Percentiles rank a stretch among this genome's conserved stretches.
Conservation (phyloP, 2,329 filamentous ascomycete species). For the Sclerotinia borealis region DNA sequence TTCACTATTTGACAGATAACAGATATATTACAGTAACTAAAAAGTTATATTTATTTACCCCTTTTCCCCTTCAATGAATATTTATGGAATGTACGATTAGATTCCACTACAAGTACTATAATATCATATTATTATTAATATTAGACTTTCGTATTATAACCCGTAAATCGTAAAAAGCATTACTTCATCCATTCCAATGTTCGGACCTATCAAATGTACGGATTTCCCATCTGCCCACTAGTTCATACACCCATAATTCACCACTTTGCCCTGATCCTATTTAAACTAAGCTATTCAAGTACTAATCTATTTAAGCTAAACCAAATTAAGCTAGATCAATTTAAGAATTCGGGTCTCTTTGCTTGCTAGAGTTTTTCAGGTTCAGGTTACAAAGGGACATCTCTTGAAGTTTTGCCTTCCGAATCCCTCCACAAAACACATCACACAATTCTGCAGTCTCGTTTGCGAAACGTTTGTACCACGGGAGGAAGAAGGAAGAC, state of each 20-base stretch:
- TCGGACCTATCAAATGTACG: neutral
- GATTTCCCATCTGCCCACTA: neutral
- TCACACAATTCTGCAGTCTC: slow-evolving; percentile 22
- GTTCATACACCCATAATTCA: neutral
- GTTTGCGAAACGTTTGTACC: slow-evolving; percentile 25
- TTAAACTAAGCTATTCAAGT: neutral
- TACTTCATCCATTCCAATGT: neutral
- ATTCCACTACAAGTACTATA: neutral
- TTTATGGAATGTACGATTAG: neutral
- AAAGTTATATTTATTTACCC: no score
- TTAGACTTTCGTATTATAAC: no score
- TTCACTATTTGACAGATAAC: neutral
- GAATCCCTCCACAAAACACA: slow-evolving; percentile 11
- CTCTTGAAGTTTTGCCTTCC: slow-evolving; percentile 6
- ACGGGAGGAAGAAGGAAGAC: slow-evolving; percentile 31
- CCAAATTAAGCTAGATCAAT: neutral
- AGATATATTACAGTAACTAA: no score
- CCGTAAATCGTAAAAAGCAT: no score
- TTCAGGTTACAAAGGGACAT: slow-evolving; percentile 6
- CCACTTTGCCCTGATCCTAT: neutral
- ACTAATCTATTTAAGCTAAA: neutral
- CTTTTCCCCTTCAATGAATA: neutral
- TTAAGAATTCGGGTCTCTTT: neutral
- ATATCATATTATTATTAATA: no score
- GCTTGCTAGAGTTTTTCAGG: slow-evolving; percentile 7